phyloP scores from a whole-genome alignment of 2,329 filamentous ascomycete genomes.

The Penicillium sp. region DNA sequence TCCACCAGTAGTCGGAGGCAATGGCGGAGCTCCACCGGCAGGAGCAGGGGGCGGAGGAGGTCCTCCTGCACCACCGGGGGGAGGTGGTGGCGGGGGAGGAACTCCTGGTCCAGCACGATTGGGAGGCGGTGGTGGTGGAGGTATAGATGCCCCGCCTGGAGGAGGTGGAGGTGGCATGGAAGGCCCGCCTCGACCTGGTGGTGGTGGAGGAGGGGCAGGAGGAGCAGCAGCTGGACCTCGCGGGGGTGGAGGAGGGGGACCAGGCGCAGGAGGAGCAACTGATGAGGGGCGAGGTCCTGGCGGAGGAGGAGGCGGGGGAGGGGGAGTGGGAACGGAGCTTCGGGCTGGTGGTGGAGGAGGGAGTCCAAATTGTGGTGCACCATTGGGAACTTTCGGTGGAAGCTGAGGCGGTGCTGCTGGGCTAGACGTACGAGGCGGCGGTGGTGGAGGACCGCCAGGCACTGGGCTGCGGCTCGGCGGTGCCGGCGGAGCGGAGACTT shows the following conservation, averaged over 20 bases:
- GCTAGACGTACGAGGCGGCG: slow-evolving; percentile 46
- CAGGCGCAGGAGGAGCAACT: slow-evolving; percentile 14
- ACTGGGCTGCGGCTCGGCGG: slow-evolving; percentile 63
- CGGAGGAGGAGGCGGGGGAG: slow-evolving; percentile 34
- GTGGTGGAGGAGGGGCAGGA: slow-evolving; percentile 35
- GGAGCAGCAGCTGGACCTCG: slow-evolving; percentile 19
- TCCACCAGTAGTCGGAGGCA: slow-evolving; percentile 35
- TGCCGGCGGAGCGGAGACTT: slow-evolving; percentile 60
- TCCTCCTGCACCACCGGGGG: slow-evolving; percentile 35
- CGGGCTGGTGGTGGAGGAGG: slow-evolving; percentile 55
- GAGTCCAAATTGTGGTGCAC: slow-evolving; percentile 32
- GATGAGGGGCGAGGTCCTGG: slow-evolving; percentile 9
- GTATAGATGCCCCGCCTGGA: slow-evolving; percentile 28
- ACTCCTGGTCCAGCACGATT: slow-evolving; percentile 22
- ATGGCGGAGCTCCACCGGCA: slow-evolving; percentile 37
- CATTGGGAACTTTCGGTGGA: slow-evolving; percentile 40
- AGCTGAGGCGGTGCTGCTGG: slow-evolving; percentile 46
- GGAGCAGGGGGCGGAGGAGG: slow-evolving; percentile 49
- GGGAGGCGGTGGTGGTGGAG: slow-evolving; percentile 37
- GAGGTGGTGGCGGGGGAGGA: slow-evolving; percentile 47
- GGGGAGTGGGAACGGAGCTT: slow-evolving; percentile 43
- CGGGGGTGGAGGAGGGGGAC: slow-evolving; percentile 24
- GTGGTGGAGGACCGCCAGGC: slow-evolving; percentile 59
- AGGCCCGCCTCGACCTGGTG: slow-evolving; percentile 15
- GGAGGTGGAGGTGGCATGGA: slow-evolving; percentile 26